phyloP scores from a whole-genome alignment of 2,329 filamentous ascomycete genomes.

The Xylariaceae sp. region DNA sequence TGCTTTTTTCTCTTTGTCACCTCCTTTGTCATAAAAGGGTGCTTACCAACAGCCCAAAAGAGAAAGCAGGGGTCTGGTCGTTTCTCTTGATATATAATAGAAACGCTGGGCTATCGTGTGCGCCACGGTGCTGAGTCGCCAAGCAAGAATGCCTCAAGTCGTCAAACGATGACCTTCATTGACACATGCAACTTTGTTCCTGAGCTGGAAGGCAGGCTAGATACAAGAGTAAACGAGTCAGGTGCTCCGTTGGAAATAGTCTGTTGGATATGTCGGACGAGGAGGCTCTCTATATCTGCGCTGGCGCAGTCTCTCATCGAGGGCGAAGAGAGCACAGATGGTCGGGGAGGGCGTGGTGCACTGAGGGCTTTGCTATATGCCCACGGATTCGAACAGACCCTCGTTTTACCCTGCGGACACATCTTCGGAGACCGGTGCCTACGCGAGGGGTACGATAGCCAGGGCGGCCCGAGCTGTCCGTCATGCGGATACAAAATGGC shows the following conservation, averaged over 20 bases:
- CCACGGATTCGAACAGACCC: conserved; percentile 20
- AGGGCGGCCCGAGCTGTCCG: conserved; percentile 16
- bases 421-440: conserved; percentile 25
- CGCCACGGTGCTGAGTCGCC: neutral
- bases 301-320: conserved; percentile 11
- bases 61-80: neutral
- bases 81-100: neutral
- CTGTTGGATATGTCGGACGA: conserved; percentile 19
- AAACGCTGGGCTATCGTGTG: neutral
- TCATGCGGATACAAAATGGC: conserved; percentile 20
- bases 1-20: neutral
- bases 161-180: neutral
- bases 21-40: neutral
- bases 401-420: conserved; percentile 24
- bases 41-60: neutral
- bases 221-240: conserved; percentile 11
- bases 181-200: conserved; percentile 21
- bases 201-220: conserved; percentile 20
- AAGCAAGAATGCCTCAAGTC: neutral
- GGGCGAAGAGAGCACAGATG: neutral
- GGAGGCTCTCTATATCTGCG: conserved; percentile 18
- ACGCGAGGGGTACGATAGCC: conserved; percentile 3
- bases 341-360: conserved; percentile 3
- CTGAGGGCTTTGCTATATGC: conserved; percentile 9
- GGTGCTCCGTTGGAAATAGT: conserved; percentile 11